A percentile compares a stretch with the other conserved stretches of the same genome.
Conservation (phyloP, 2,329 filamentous ascomycete genomes). For the Fusarium transvaalense region DNA sequence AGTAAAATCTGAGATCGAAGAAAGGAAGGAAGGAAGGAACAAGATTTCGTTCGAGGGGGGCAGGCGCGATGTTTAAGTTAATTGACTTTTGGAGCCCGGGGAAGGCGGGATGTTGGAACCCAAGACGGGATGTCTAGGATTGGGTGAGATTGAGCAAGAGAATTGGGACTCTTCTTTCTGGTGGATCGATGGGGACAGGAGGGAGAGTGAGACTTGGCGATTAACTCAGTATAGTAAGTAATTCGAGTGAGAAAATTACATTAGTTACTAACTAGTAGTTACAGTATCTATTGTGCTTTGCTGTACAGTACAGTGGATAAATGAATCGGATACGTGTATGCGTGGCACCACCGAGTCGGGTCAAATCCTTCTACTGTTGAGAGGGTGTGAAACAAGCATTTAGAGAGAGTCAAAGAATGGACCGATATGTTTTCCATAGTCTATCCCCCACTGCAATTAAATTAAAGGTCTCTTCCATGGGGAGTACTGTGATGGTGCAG, state of each 20-base stretch:
- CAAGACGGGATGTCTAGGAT: constrained; percentile 23
- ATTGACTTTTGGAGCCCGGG: constrained; percentile 42
- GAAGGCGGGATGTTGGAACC: constrained; percentile 32
- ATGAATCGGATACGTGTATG: constrained; percentile 27
- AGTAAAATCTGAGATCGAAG: constrained; percentile 14
- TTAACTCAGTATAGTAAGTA: constrained; percentile 23
- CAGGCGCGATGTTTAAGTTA: constrained; percentile 37
- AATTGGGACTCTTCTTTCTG: constrained; percentile 17
- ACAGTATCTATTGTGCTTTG: background rate
- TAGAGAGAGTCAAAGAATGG: constrained; percentile 17
- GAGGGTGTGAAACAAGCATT: constrained; percentile 38
- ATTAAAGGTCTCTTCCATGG: background rate
- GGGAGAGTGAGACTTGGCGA: constrained; percentile 26
- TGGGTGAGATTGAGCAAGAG: constrained; percentile 3
- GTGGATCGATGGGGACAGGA: constrained; percentile 18
- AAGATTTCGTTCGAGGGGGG: constrained; percentile 33
- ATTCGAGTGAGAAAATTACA: constrained; percentile 12
- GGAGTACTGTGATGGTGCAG: background rate
- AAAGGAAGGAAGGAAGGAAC: constrained; percentile 12
- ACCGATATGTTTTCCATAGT: constrained; percentile 12
- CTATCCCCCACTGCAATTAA: background rate
- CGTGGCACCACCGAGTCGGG: constrained; percentile 39
- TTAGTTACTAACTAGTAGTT: constrained; percentile 1
- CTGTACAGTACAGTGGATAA: constrained; percentile 24
- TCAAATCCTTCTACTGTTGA: constrained; percentile 23